phyloP scores from a whole-genome alignment of 768 basidiomycete genomes.

The Amanita thiersii region DNA sequence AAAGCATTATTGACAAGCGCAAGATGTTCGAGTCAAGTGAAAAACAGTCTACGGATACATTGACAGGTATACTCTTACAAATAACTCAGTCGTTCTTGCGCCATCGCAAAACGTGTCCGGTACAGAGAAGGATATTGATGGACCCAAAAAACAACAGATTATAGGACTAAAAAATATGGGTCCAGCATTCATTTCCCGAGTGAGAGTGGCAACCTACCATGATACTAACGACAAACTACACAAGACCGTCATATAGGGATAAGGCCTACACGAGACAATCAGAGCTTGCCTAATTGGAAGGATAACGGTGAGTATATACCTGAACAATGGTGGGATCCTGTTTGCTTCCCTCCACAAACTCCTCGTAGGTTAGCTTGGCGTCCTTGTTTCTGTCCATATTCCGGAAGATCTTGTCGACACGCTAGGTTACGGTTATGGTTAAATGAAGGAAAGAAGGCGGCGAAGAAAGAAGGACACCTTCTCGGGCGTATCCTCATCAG shows the following conservation, averaged over 20 bases:
- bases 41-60: too few species aligned
- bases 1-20: too few species aligned
- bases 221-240: constrained; percentile 44
- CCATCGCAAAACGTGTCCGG: too few species aligned
- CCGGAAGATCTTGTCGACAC: constrained; percentile 97
- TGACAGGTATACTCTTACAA: too few species aligned
- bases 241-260: constrained; percentile 91
- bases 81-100: too few species aligned
- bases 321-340: constrained; percentile 99
- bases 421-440: constrained; percentile 37
- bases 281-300: background rate
- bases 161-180: too few species aligned
- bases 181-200: too few species aligned
- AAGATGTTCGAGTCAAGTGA: too few species aligned
- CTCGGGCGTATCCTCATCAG: constrained; percentile 99
- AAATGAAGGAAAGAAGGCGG: constrained; percentile 3
- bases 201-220: too few species aligned
- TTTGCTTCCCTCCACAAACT: constrained; percentile 97
- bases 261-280: constrained; percentile 52
- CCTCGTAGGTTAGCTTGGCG: constrained; percentile 87
- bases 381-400: constrained; percentile 98
- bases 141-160: too few species aligned
- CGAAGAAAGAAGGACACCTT: constrained; percentile 48
- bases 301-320: constrained; percentile 29
- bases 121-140: too few species aligned